Conservation (phyloP, 345 rosid species). For the Salix caprea region DNA sequence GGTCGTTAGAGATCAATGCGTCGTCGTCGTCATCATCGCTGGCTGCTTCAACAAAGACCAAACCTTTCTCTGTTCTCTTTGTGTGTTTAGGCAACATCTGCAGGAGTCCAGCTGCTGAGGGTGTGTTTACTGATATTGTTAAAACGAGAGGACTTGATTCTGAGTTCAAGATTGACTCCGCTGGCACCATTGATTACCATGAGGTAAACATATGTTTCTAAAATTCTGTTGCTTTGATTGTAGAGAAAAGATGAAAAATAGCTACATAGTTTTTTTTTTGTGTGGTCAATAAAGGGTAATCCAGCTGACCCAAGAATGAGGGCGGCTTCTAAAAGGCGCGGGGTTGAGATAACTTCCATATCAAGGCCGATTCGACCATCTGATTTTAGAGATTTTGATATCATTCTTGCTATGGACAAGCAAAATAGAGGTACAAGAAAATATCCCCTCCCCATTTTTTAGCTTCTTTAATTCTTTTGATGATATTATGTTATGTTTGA, state of each 20-base stretch:
- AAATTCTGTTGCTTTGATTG: background rate
- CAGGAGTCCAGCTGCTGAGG: conserved; percentile 98
- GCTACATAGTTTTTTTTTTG: background rate
- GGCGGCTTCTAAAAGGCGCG: conserved; percentile 72
- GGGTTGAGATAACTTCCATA: conserved; percentile 78
- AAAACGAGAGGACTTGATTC: conserved; percentile 66
- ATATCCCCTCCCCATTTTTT: background rate
- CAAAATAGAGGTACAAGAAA: conserved; percentile 55
- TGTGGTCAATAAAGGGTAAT: conserved; percentile 50
- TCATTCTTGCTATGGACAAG: conserved; percentile 90
- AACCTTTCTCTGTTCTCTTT: conserved; percentile 77
- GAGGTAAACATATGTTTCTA: conserved; percentile 44
- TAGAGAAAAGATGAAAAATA: background rate
- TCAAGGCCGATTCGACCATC: conserved; percentile 85
- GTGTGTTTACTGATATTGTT: conserved; percentile 74
- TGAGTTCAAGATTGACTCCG: conserved; percentile 79
- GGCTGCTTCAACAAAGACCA: conserved; percentile 34
- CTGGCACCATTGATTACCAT: conserved; percentile 81
- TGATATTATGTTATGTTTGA: background rate
- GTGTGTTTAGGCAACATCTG: conserved; percentile 93
- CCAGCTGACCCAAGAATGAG: conserved; percentile 91
- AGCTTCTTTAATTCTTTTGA: background rate
- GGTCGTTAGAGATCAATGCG: conserved; percentile 26
- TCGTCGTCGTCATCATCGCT: conserved; percentile 19
- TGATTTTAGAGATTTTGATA: conserved; percentile 81